phyloP scores from a whole-genome alignment of 164 flowering plant species.

The Liquidambar formosana region DNA sequence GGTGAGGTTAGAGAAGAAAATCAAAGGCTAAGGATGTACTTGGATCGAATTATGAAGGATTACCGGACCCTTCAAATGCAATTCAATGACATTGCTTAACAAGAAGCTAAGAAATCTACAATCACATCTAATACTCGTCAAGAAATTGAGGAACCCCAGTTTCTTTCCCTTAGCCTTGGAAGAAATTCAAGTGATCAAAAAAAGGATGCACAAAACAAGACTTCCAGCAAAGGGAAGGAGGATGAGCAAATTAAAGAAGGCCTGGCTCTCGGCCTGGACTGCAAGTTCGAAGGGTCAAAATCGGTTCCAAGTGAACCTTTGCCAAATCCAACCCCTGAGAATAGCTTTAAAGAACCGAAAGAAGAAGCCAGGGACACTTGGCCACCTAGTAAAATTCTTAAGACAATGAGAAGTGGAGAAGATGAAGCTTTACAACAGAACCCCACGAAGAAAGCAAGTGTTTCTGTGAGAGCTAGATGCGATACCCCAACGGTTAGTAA shows the following conservation, averaged over 20 bases:
- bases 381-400: slow-evolving; percentile 26
- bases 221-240: not conserved
- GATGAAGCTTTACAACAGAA: slow-evolving; percentile 44
- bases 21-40: slow-evolving; percentile 41
- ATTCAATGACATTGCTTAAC: slow-evolving; percentile 31
- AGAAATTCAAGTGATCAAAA: slow-evolving; percentile 26
- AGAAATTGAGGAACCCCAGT: slow-evolving; percentile 31
- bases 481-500: slow-evolving; percentile 67
- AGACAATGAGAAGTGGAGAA: slow-evolving; percentile 36
- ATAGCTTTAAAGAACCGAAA: slow-evolving; percentile 33
- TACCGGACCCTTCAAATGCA: slow-evolving; percentile 47
- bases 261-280: slow-evolving; percentile 41
- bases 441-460: slow-evolving; percentile 57
- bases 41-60: slow-evolving; percentile 42
- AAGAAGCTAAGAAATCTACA: slow-evolving; percentile 25
- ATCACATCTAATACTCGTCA: not conserved
- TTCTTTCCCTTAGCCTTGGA: slow-evolving; percentile 58
- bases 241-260: slow-evolving; percentile 18
- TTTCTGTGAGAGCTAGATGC: slow-evolving; percentile 69
- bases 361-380: slow-evolving; percentile 36
- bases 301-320: slow-evolving; percentile 15
- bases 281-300: slow-evolving; percentile 30
- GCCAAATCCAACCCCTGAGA: slow-evolving; percentile 29
- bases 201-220: slow-evolving; percentile 13
- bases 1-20: slow-evolving; percentile 67